Conservation (phyloP, 1,284 basidiomycete species). For the Polyporus tsugae region DNA sequence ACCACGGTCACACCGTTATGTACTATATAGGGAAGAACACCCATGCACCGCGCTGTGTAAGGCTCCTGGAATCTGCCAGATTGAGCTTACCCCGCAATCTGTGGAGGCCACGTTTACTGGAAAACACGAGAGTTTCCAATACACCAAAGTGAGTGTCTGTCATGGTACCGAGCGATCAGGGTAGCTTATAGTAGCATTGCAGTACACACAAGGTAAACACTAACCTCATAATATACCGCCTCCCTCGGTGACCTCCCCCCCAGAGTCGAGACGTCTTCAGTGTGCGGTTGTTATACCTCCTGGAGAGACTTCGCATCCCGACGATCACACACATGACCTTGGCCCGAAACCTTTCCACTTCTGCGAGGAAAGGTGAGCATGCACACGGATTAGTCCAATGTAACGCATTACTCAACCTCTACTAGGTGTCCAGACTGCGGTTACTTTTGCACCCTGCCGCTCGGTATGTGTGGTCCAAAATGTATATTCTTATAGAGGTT, state of each 20-base stretch:
- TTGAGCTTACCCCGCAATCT: constrained; percentile 63
- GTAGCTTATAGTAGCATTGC: not conserved
- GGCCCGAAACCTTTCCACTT: constrained; percentile 45
- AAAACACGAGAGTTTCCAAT: constrained; percentile 54
- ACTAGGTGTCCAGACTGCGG: constrained; percentile 60
- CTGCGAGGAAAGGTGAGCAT: constrained; percentile 56
- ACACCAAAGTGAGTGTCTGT: constrained; percentile 49
- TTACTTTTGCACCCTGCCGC: constrained; percentile 66
- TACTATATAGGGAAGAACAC: constrained; percentile 49
- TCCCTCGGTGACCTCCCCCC: constrained; percentile 2
- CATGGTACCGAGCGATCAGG: no score
- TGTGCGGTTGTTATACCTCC: constrained; percentile 57
- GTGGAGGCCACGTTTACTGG: constrained; percentile 65
- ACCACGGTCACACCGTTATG: no score
- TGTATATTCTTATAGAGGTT: not conserved
- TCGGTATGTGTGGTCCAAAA: constrained; percentile 45
- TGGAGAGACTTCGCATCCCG: constrained; percentile 51
- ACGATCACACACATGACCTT: constrained; percentile 56
- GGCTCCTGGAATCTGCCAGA: constrained; percentile 63
- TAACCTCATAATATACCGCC: not conserved
- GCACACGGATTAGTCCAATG: no score
- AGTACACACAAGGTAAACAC: constrained; percentile 46
- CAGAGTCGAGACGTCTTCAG: constrained; percentile 56
- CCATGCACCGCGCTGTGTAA: constrained; percentile 52
- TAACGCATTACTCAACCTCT: not conserved